Evolutionary conservation across 2,329 filamentous ascomycete genomes (phyloP), one percentile per base, ranked within the genome.

Genomic region (Plectosphaerella sp.): DNA sequence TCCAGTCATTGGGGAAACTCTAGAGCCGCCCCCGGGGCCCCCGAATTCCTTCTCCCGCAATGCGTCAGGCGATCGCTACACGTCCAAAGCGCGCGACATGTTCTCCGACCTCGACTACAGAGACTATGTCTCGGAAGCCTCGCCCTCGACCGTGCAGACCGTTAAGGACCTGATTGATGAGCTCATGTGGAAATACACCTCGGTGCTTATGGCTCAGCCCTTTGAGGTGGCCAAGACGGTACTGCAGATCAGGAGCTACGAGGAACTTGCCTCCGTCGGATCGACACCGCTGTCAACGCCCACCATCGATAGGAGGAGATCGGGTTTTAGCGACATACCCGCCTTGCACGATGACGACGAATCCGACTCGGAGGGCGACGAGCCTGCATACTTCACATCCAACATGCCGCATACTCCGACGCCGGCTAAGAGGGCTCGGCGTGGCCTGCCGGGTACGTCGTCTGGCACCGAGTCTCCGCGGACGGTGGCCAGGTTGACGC

Each of bases 181-280:
- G 67, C 83, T 94, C 58, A 67, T 96, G 68, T 95, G 92, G 86
- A 93, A 94, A 66, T 99, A 99, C 72, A 88, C 87, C 14, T 91
- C 87, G 53, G 86, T 96, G 22, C 71, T 97, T 63, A 86, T 96
- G 66, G 88, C 91, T 50, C 94, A 99, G 72, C 94, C 94, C 14
- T 97, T 99, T 68, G 94, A 97, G 75, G 92, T 97, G 53, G 91
- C 93, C 64, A 97, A 97, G 79, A 94, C 87, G 14, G 83, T 97
- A 52, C 73, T 99, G 61, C 94, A 99, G 72, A 84, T 91, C 49
- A 83, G 79, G 58, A 72, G 69, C 56, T 81, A 85, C 61, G 79
- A 80, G 59, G 75, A 75, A 49, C 61, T 72, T 36, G 74, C 73
- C 41, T 35, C 61, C 57, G 14, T 64, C 64, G 42, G 49, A 51